phyloP scores from a whole-genome alignment of 73 alveolate species.

The Tetrahymena thermophila region DNA sequence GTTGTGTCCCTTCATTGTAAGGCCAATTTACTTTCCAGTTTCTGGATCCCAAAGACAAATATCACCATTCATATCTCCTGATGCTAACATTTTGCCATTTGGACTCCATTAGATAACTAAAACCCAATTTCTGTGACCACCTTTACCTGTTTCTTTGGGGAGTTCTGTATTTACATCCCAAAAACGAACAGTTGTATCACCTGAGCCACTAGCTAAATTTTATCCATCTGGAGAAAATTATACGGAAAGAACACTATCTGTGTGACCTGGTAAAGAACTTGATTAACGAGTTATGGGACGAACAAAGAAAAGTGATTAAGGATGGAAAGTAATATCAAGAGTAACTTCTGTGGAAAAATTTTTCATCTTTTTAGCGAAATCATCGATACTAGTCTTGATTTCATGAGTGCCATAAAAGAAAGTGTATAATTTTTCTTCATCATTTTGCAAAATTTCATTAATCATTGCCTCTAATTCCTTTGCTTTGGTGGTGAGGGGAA shows the following conservation, averaged over 20 bases:
- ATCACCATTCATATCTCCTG: conserved; percentile 86
- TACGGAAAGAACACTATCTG: conserved; percentile 84
- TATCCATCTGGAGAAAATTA: conserved; percentile 78
- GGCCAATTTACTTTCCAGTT: conserved; percentile 60
- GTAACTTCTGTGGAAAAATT: conserved; percentile 22
- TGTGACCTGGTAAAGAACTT: conserved; percentile 97
- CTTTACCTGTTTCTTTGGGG: conserved; percentile 74
- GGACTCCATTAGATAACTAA: conserved; percentile 79
- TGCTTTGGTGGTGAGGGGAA: conserved; percentile 9
- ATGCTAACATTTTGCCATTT: conserved; percentile 68
- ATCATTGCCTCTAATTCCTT: conserved; percentile 25
- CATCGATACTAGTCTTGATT: neutral
- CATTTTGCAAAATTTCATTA: conserved; percentile 1
- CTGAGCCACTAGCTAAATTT: conserved; percentile 94
- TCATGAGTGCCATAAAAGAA: conserved; percentile 19
- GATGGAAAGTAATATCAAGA: conserved; percentile 84
- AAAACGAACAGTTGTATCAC: conserved; percentile 94
- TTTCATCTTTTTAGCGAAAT: neutral
- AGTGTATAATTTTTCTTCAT: conserved; percentile 30
- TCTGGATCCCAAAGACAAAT: conserved; percentile 84
- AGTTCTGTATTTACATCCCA: conserved; percentile 99
- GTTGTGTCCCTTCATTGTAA: conserved; percentile 84
- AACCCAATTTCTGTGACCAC: conserved; percentile 89
- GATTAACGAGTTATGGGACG: conserved; percentile 98
- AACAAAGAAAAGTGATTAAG: conserved; percentile 94